A percentile compares a stretch with the other conserved stretches of the same genome.
These are phyloP conservation scores for Salix caprea DNA, from an alignment of 345 rosid genomes.

Conservation along the genomic window DNA sequence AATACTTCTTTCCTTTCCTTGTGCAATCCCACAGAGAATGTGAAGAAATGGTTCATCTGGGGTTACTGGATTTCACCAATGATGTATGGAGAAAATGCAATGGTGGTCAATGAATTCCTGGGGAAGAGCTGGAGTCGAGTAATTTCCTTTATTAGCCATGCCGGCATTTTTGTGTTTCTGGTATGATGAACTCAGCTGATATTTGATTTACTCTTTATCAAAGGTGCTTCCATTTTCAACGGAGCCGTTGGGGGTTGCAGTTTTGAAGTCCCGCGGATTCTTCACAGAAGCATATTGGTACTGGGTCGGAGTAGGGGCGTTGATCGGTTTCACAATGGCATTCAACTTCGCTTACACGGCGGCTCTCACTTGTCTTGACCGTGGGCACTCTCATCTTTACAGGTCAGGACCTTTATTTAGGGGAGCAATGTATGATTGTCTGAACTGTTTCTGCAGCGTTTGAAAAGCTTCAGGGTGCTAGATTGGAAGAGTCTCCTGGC, in stretches of 20 bases:
- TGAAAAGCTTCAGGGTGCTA: slow-evolving; percentile 41
- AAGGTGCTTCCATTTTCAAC: slow-evolving; percentile 23
- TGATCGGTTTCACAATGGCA: slow-evolving; percentile 30
- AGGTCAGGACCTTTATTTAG: too few relatives aligned
- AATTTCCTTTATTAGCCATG: slow-evolving; percentile 6
- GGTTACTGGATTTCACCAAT: slow-evolving; percentile 76
- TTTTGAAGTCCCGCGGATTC: slow-evolving; percentile 46
- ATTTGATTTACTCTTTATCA: not conserved
- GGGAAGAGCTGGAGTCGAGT: slow-evolving; percentile 59
- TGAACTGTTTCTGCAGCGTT: slow-evolving; percentile 35
- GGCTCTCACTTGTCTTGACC: slow-evolving; percentile 47
- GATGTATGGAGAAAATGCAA: slow-evolving; percentile 74
- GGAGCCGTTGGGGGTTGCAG: slow-evolving; percentile 42
- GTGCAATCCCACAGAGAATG: slow-evolving; percentile 35
- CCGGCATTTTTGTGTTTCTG: not conserved
- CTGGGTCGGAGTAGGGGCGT: slow-evolving; percentile 58
- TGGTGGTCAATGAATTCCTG: slow-evolving; percentile 59
- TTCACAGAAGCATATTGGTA: slow-evolving; percentile 50
- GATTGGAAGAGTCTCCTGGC: slow-evolving; percentile 16
- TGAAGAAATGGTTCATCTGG: slow-evolving; percentile 92
- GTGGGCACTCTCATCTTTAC: slow-evolving; percentile 29
- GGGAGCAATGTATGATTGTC: too few relatives aligned
- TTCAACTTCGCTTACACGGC: slow-evolving; percentile 40
- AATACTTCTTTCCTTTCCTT: not conserved
- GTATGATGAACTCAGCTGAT: not conserved